Conservation (phyloP, 192 early-diverging fungal genomes). For the Coemansia sp. region DNA sequence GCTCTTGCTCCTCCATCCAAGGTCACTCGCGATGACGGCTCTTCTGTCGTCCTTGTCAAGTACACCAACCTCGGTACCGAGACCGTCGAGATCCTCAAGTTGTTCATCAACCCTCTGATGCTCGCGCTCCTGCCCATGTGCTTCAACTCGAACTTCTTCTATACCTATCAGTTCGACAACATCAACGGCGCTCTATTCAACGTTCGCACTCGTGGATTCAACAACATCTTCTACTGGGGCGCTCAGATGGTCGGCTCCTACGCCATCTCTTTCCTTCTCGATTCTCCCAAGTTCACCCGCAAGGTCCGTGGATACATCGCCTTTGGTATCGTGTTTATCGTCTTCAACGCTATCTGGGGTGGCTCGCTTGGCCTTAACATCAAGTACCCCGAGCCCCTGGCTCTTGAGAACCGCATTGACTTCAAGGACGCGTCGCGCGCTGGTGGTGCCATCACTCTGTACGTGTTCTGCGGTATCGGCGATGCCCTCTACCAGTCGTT, state of each 20-base stretch:
- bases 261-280: constrained; percentile 66
- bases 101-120: constrained; percentile 73
- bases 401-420: constrained; percentile 38
- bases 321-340: constrained; percentile 47
- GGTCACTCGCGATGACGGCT: constrained; percentile 69
- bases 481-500: constrained; percentile 84
- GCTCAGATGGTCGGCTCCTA: constrained; percentile 75
- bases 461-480: constrained; percentile 70
- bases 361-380: constrained; percentile 64
- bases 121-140: constrained; percentile 73
- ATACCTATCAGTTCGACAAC: constrained; percentile 76
- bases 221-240: constrained; percentile 81
- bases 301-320: constrained; percentile 63
- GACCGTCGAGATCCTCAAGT: constrained; percentile 65
- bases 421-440: constrained; percentile 52
- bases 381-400: constrained; percentile 45
- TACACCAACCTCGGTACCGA: constrained; percentile 65
- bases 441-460: constrained; percentile 64
- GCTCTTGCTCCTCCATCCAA: constrained; percentile 62
- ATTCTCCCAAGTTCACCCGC: constrained; percentile 57
- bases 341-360: constrained; percentile 64
- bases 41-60: constrained; percentile 64
- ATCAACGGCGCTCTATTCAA: constrained; percentile 73
- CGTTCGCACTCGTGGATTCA: constrained; percentile 71
- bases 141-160: constrained; percentile 84